Percentiles rank a stretch among this genome's conserved stretches.
These are phyloP conservation scores for Cercospora janseana DNA, from an alignment of 2,329 filamentous ascomycete species.

Conservation along the genomic window DNA sequence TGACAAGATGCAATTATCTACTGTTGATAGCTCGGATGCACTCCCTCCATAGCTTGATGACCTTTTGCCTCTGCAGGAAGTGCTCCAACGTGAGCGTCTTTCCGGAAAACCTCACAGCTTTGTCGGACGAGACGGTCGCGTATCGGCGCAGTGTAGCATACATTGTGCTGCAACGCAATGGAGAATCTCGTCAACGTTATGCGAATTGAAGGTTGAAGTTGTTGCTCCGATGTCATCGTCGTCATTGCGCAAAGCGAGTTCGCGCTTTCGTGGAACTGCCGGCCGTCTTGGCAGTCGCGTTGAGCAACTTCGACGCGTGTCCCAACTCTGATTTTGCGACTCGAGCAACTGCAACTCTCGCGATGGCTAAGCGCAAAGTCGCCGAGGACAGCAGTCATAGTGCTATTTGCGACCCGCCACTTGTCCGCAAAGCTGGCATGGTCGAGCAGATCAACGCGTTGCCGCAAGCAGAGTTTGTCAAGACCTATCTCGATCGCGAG, in stretches of 20 bases:
- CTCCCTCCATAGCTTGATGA: slow-evolving; percentile 48
- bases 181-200: not conserved
- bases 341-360: not conserved
- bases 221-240: not conserved
- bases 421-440: not conserved
- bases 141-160: slow-evolving; percentile 24
- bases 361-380: slow-evolving; percentile 23
- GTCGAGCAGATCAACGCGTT: slow-evolving; percentile 4
- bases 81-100: slow-evolving; percentile 41
- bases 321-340: not conserved
- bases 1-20: slow-evolving; percentile 17
- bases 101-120: slow-evolving; percentile 34
- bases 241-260: too few relatives aligned
- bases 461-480: slow-evolving; percentile 6
- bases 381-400: not conserved
- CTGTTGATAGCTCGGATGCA: slow-evolving; percentile 46
- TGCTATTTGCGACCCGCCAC: not conserved
- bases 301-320: not conserved
- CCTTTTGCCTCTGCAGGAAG: slow-evolving; percentile 52
- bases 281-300: slow-evolving; percentile 5
- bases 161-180: slow-evolving; percentile 6
- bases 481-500: slow-evolving; percentile 7
- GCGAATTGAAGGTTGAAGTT: not conserved
- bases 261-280: too few relatives aligned
- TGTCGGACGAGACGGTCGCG: slow-evolving; percentile 36